Evolutionary conservation across 1,139 yeast genomes (phyloP).

Genomic region (Candida gigantensis): DNA sequence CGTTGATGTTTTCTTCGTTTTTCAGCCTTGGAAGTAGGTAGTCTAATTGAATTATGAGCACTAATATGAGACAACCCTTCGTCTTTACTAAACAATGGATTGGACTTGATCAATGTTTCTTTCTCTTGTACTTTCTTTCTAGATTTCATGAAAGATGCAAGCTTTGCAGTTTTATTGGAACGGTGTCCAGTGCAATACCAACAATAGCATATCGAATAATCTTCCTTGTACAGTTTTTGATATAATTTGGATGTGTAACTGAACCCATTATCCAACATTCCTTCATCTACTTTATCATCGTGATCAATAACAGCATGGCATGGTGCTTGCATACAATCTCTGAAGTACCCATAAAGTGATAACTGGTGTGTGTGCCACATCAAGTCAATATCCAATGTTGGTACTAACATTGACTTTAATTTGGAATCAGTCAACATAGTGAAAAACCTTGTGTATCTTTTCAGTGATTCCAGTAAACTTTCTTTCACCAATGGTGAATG

Average conservation of each 20-base stretch:
- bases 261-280: conserved; percentile 13
- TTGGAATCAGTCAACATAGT: conserved; percentile 3
- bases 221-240: conserved; percentile 12
- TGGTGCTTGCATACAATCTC: conserved; percentile 17
- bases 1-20: background rate
- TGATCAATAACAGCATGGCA: conserved; percentile 17
- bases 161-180: background rate
- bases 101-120: background rate
- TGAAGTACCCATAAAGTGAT: conserved; percentile 23
- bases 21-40: conserved; percentile 10
- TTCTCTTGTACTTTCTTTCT: background rate
- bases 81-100: background rate
- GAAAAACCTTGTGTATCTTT: background rate
- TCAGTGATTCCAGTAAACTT: background rate
- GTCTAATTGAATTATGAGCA: conserved; percentile 19
- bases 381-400: conserved; percentile 41
- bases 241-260: conserved; percentile 17
- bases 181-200: conserved; percentile 12
- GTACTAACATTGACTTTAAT: conserved; percentile 23
- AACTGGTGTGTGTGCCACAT: conserved; percentile 45
- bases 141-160: background rate
- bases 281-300: conserved; percentile 17
- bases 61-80: conserved; percentile 19
- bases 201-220: conserved; percentile 19
- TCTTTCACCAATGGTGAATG: conserved; percentile 20